phyloP scores from a whole-genome alignment of 768 basidiomycete species.

The Trametes cinnabarina region DNA sequence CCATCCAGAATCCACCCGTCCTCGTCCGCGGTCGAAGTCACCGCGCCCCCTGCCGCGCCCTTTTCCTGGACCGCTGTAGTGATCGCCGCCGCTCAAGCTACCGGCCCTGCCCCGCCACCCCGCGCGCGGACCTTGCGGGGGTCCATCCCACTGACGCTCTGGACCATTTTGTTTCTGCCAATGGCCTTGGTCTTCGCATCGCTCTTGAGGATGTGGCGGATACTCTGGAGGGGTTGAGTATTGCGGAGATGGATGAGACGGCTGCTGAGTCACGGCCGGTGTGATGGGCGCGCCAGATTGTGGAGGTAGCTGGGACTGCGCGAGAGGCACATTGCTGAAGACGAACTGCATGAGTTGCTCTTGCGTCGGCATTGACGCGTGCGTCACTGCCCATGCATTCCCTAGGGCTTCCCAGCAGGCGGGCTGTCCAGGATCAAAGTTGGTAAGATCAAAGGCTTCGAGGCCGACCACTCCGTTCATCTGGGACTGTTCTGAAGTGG shows the following conservation, averaged over 20 bases:
- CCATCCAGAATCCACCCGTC: constrained; percentile 1
- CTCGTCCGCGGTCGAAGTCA: constrained; percentile 5
- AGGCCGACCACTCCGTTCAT: constrained; percentile 38
- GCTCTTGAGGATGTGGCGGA: background rate
- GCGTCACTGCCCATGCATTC: constrained; percentile 70
- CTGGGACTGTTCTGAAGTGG: background rate
- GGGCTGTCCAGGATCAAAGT: constrained; percentile 73
- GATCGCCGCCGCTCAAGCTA: background rate
- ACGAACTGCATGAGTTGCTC: constrained; percentile 78
- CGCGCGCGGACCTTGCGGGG: constrained; percentile 3
- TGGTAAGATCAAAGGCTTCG: constrained; percentile 64
- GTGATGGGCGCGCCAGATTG: background rate
- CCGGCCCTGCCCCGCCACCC: constrained; percentile 23
- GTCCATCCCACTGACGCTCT: background rate
- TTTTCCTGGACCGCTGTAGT: constrained; percentile 1
- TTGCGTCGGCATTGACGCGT: constrained; percentile 67
- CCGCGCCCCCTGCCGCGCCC: constrained; percentile 31
- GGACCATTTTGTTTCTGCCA: background rate
- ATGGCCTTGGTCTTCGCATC: background rate
- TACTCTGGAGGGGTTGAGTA: background rate
- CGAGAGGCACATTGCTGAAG: constrained; percentile 28
- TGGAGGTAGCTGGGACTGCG: background rate
- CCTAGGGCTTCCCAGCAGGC: constrained; percentile 80
- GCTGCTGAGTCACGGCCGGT: background rate
- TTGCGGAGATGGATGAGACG: background rate